Conservation (phyloP, 441 rosid genomes). For the Syzygium malaccense region DNA sequence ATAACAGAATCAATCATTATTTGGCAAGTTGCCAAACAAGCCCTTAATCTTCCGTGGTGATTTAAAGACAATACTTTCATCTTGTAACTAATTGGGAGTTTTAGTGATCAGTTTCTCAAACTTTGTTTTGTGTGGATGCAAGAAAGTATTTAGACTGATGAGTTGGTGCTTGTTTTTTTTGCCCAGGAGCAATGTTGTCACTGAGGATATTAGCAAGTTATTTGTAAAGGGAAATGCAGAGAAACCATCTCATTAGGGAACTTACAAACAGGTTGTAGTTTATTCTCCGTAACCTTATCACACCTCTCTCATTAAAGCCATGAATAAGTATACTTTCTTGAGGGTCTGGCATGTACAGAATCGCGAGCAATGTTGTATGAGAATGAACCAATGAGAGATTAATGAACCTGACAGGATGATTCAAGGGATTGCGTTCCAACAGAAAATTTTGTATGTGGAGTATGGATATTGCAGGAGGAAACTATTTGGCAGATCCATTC, state of each 20-base stretch:
- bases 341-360: background rate
- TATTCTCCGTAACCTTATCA: background rate
- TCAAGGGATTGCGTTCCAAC: background rate
- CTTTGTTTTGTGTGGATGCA: background rate
- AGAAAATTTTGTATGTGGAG: background rate
- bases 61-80: background rate
- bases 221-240: conserved; percentile 53
- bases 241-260: conserved; percentile 22
- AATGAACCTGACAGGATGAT: background rate
- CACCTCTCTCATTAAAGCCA: background rate
- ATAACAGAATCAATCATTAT: no score
- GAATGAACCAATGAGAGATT: background rate
- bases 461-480: background rate
- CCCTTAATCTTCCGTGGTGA: background rate
- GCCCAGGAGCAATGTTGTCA: conserved; percentile 86
- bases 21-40: no score
- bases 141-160: background rate
- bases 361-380: background rate
- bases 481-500: background rate
- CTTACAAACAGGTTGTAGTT: conserved; percentile 6
- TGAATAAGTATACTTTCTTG: background rate
- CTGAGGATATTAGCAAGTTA: conserved; percentile 81
- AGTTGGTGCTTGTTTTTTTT: background rate
- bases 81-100: background rate
- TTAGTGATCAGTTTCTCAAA: background rate